Evolutionary conservation across 129 eudicot species (phyloP).

Genomic region (Arctium minus): DNA sequence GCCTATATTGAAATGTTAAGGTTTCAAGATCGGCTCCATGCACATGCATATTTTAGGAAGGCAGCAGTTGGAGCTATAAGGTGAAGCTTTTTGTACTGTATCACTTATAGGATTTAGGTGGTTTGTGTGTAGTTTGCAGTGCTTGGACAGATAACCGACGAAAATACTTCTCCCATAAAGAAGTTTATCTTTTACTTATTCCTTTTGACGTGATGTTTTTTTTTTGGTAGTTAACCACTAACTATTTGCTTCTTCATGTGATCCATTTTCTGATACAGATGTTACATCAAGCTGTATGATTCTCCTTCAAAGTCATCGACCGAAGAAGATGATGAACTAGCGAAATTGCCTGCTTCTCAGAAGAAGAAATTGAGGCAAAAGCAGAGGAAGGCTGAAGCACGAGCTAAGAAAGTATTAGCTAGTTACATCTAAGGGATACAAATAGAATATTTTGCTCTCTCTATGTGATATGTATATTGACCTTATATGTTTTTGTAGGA

Average conservation of each 20-base stretch:
- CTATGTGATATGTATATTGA: constrained; percentile 12
- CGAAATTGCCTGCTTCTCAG: constrained; percentile 83
- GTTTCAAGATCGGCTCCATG: constrained; percentile 92
- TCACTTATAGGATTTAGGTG: background rate
- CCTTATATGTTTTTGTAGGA: constrained; percentile 42
- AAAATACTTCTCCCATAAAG: background rate
- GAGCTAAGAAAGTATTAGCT: constrained; percentile 80
- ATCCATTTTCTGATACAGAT: constrained; percentile 46
- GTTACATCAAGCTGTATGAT: constrained; percentile 87
- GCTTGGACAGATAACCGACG: background rate
- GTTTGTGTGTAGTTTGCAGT: background rate
- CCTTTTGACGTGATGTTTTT: background rate
- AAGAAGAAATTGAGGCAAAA: constrained; percentile 94
- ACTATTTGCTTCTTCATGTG: background rate
- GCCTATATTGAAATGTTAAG: constrained; percentile 90
- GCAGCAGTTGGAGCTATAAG: constrained; percentile 93
- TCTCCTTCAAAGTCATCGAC: constrained; percentile 77
- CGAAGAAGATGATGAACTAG: constrained; percentile 83
- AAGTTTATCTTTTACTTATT: background rate
- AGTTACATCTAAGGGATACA: background rate
- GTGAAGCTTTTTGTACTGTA: constrained; percentile 27
- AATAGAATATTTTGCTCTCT: background rate
- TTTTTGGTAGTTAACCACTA: background rate
- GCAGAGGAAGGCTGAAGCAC: constrained; percentile 93
- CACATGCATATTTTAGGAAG: constrained; percentile 76